These are phyloP conservation scores for Aspergillus aculeatinus DNA, from an alignment of 2,329 filamentous ascomycete genomes.

Conservation along the genomic window DNA sequence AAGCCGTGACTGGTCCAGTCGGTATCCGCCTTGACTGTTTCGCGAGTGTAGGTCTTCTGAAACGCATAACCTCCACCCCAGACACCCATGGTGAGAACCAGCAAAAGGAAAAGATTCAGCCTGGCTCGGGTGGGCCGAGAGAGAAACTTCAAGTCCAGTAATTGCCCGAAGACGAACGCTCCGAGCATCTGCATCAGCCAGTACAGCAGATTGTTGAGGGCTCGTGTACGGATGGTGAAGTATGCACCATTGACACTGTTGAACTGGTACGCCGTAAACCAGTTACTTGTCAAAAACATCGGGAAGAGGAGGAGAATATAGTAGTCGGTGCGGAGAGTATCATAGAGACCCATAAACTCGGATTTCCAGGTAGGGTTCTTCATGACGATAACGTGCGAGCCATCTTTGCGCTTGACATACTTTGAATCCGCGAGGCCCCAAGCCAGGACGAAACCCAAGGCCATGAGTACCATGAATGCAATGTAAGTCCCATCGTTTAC, in stretches of 20 bases:
- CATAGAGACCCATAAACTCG: slow-evolving; percentile 72
- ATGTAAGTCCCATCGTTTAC: slow-evolving; percentile 77
- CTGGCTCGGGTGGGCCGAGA: slow-evolving; percentile 69
- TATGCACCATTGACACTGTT: slow-evolving; percentile 69
- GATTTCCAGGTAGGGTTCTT: slow-evolving; percentile 85
- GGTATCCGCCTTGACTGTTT: slow-evolving; percentile 31
- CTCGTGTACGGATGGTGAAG: slow-evolving; percentile 71
- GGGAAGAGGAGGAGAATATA: slow-evolving; percentile 76
- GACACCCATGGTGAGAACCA: slow-evolving; percentile 70
- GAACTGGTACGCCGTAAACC: slow-evolving; percentile 79
- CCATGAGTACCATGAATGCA: slow-evolving; percentile 81
- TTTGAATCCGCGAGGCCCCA: slow-evolving; percentile 70
- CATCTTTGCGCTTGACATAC: slow-evolving; percentile 72
- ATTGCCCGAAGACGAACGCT: slow-evolving; percentile 69
- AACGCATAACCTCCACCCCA: slow-evolving; percentile 84
- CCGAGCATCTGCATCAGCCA: slow-evolving; percentile 77
- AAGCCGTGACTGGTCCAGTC: slow-evolving; percentile 71
- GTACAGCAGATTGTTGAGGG: slow-evolving; percentile 78
- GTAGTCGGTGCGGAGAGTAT: slow-evolving; percentile 68
- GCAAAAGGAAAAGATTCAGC: slow-evolving; percentile 59
- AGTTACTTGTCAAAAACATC: slow-evolving; percentile 78
- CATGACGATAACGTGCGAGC: slow-evolving; percentile 79
- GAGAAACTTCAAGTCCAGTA: slow-evolving; percentile 62
- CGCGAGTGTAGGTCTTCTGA: slow-evolving; percentile 62
- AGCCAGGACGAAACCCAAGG: slow-evolving; percentile 67